Evolutionary conservation across 1,284 basidiomycete species (phyloP), one percentile per base, ranked within the genome.

Genomic region (Naganishia albida): DNA sequence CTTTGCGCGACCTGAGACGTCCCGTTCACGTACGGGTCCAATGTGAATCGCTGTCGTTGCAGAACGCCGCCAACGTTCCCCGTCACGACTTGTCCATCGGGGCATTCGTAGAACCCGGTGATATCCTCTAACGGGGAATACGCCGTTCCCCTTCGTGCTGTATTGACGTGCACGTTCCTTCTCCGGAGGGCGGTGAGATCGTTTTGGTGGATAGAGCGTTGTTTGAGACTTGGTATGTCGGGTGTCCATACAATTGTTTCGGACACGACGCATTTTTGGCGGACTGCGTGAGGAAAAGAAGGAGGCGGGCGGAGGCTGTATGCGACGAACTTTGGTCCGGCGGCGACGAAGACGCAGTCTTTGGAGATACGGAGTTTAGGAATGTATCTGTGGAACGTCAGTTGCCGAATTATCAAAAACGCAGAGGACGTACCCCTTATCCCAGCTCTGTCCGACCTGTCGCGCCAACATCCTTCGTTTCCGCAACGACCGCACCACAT

Each of bases 131-230:
- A 7, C 72, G 72, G 48, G 3, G 66, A 56, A 40, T 62, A 55
- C 7, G 38, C 26, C 10, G 48, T 34, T 30, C 38, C 28, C 40
- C 39, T 34, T 13, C 54, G 48, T 6, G 34, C 34, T n/a, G 44
- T 50, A 67, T 76, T 73, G 53, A 72, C 74, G 60, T 75, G 75
- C 4, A 73, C 74, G 10, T 48, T 46, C 20, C 44, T 43, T 49
- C 64, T 28, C 13, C 54, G 28, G 26, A 52, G 50, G 18, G 40
- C 44, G 23, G 57, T 59, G 43, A 49, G 63, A 0, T 63, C 66
- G 46, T 62, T 51, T 34, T 49, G 50, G 30, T 46, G 42, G 7
- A 34, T 49, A 3, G 39, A 65, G 16, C 51, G 56, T 42, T 53
- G 59, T 46, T 48, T 39, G 34, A 60, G 26, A 25, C 34, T 50